Evolutionary conservation across 768 basidiomycete genomes (phyloP).

Genomic region (Thelephora ganbajun): DNA sequence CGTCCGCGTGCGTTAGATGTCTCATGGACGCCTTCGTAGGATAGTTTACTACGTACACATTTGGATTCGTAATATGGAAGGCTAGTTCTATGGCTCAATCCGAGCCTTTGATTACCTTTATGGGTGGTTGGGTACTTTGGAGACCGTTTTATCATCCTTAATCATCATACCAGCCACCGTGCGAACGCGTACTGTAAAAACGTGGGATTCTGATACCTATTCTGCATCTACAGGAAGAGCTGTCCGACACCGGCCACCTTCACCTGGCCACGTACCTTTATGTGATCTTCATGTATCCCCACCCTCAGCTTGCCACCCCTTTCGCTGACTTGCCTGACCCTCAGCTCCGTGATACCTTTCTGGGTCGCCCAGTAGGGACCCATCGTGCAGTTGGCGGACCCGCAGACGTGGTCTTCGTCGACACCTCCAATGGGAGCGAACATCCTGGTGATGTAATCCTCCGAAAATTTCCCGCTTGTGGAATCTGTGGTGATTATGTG

Average conservation of each 20-base stretch:
- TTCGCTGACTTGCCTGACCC: constrained; percentile 37
- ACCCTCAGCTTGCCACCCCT: constrained; percentile 33
- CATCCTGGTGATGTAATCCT: constrained; percentile 35
- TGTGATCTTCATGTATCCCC: constrained; percentile 17
- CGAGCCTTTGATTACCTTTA: no score
- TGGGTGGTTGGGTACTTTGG: no score
- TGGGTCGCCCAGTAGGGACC: constrained; percentile 35
- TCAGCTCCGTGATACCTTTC: constrained; percentile 18
- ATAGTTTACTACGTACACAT: no score
- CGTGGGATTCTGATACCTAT: no score
- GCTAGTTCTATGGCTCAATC: no score
- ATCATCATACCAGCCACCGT: no score
- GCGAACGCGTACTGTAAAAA: no score
- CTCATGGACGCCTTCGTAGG: no score
- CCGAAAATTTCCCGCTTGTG: constrained; percentile 13
- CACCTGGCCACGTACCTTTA: background rate
- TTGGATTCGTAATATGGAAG: no score
- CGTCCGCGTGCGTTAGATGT: no score
- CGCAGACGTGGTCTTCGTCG: constrained; percentile 39
- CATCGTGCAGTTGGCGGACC: constrained; percentile 36
- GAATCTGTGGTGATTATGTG: constrained; percentile 27
- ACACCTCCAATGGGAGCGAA: constrained; percentile 24
- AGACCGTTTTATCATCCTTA: no score
- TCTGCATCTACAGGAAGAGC: no score
- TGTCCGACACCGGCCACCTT: background rate